These are phyloP conservation scores for Ogataea siamensis DNA, from an alignment of 805 yeast species.

Conservation along the genomic window DNA sequence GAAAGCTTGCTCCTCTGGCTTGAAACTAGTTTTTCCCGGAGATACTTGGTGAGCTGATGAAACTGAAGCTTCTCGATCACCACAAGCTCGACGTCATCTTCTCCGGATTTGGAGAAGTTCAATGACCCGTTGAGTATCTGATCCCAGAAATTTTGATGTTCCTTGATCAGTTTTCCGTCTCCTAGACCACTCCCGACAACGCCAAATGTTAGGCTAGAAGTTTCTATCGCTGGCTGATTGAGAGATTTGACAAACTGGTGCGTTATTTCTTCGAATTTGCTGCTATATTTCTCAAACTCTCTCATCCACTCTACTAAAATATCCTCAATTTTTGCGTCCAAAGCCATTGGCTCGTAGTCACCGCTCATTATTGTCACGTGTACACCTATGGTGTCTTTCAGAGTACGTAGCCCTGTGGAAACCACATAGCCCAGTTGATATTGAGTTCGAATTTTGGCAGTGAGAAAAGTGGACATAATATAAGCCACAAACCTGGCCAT, in stretches of 20 bases:
- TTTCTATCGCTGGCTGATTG: constrained; percentile 18
- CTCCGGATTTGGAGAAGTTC: constrained; percentile 36
- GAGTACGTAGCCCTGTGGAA: constrained; percentile 51
- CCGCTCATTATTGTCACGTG: constrained; percentile 59
- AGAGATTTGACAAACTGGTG: constrained; percentile 36
- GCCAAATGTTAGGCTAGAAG: constrained; percentile 27
- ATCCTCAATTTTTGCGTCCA: constrained; percentile 48
- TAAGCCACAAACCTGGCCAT: constrained; percentile 47
- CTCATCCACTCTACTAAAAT: constrained; percentile 43
- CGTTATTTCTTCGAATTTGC: constrained; percentile 38
- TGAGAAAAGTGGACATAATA: constrained; percentile 43
- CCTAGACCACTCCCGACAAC: constrained; percentile 23
- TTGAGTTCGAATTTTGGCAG: constrained; percentile 49
- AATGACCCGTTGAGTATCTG: constrained; percentile 46
- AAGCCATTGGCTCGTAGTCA: constrained; percentile 37
- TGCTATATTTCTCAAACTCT: constrained; percentile 27
- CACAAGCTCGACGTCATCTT: constrained; percentile 35
- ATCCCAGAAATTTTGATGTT: constrained; percentile 50
- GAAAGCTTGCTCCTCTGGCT: constrained; percentile 40
- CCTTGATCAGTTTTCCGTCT: constrained; percentile 28
- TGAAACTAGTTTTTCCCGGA: constrained; percentile 38
- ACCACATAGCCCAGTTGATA: constrained; percentile 64
- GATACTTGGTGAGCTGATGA: constrained; percentile 36
- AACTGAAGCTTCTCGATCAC: constrained; percentile 35
- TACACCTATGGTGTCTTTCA: constrained; percentile 54